These are phyloP conservation scores for Nemania diffusa DNA, from an alignment of 2,329 filamentous ascomycete species.

Conservation along the genomic window DNA sequence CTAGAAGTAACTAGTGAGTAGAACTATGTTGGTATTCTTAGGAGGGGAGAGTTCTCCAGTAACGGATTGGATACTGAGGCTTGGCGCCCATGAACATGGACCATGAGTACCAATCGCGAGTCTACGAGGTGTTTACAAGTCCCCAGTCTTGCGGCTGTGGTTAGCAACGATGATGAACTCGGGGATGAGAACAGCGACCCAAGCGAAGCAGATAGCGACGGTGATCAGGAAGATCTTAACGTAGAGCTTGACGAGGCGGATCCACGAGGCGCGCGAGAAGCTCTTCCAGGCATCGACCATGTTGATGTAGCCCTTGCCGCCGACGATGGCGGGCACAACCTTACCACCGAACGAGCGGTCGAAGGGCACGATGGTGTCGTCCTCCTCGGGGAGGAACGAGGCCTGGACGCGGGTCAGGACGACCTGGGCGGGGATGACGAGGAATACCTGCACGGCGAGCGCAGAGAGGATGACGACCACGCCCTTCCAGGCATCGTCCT, in stretches of 20 bases:
- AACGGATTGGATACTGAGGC: background rate
- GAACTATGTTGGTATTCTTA: background rate
- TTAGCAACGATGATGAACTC: slow-evolving; percentile 59
- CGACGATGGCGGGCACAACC: slow-evolving; percentile 78
- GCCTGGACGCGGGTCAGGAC: slow-evolving; percentile 86
- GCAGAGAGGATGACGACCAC: slow-evolving; percentile 58
- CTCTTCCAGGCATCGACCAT: slow-evolving; percentile 82
- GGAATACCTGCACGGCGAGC: slow-evolving; percentile 65
- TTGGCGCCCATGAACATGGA: background rate
- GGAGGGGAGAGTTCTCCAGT: background rate
- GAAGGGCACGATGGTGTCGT: slow-evolving; percentile 88
- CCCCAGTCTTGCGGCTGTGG: slow-evolving; percentile 28
- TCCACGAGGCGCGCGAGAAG: slow-evolving; percentile 77
- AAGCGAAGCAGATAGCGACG: slow-evolving; percentile 58
- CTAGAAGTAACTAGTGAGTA: background rate
- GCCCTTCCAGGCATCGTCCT: slow-evolving; percentile 58
- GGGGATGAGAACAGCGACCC: slow-evolving; percentile 61
- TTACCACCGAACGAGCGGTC: slow-evolving; percentile 86
- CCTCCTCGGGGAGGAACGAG: slow-evolving; percentile 81
- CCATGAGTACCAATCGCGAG: background rate
- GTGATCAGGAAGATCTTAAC: slow-evolving; percentile 74
- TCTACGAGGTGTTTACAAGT: slow-evolving; percentile 10
- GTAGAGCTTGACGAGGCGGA: slow-evolving; percentile 79
- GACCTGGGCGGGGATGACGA: slow-evolving; percentile 80
- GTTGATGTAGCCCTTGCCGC: slow-evolving; percentile 75